Conservation (phyloP, 306 rosid genomes). For the Erythrophleum fordii region DNA sequence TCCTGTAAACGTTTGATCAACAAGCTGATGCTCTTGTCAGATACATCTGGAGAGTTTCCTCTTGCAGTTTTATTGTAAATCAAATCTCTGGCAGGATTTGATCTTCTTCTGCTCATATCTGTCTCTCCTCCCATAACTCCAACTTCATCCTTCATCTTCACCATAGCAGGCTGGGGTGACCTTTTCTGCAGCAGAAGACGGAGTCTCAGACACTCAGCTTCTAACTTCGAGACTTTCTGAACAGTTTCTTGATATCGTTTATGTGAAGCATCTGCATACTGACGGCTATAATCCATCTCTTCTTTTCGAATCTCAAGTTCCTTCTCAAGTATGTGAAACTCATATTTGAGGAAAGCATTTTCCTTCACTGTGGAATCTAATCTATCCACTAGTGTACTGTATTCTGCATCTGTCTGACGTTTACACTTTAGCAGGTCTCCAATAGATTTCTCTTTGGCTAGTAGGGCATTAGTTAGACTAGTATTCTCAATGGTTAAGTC, state of each 20-base stretch:
- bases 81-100: slow-evolving; percentile 51
- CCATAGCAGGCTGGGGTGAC: slow-evolving; percentile 44
- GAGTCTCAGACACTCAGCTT: slow-evolving; percentile 81
- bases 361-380: slow-evolving; percentile 80
- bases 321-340: slow-evolving; percentile 78
- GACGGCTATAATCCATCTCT: slow-evolving; percentile 67
- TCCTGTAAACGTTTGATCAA: slow-evolving; percentile 58
- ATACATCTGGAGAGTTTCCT: slow-evolving; percentile 51
- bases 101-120: slow-evolving; percentile 58
- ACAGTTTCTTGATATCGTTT: slow-evolving; percentile 60
- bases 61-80: slow-evolving; percentile 35
- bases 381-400: slow-evolving; percentile 60
- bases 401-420: slow-evolving; percentile 62
- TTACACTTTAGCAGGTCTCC: slow-evolving; percentile 56
- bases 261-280: slow-evolving; percentile 61
- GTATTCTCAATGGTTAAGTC: slow-evolving; percentile 61
- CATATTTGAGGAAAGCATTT: slow-evolving; percentile 75
- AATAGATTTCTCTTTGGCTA: slow-evolving; percentile 58
- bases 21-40: slow-evolving; percentile 45
- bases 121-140: slow-evolving; percentile 49
- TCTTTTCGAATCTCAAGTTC: slow-evolving; percentile 76
- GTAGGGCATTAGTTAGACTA: slow-evolving; percentile 52
- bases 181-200: slow-evolving; percentile 52
- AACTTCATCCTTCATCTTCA: background rate
- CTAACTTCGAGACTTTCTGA: slow-evolving; percentile 64